Base-by-base conservation (phyloP, 23 red algal genomes). In the Porphyridium purpureum region DNA sequence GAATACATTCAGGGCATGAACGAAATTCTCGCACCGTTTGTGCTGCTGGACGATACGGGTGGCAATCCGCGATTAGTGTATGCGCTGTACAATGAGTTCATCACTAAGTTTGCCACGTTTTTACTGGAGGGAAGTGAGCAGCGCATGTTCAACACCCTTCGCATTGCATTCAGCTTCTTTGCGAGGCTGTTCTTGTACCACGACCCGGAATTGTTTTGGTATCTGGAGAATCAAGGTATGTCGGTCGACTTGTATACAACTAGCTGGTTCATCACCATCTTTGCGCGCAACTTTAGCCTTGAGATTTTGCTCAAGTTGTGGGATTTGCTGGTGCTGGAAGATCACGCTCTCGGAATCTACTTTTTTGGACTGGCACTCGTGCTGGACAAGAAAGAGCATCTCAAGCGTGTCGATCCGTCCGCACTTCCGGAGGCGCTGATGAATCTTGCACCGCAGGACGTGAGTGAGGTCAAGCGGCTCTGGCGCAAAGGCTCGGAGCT, bases 231-330 rank as follows among this genome's bases (percentile, higher is more conserved):
- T 11, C 50, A 85, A 17, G 58, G 54, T 49, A 76, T 98, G 64
- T 81, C 90, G 8, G 71, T 80, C 0, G 90, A 98, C 62, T 52
- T 98, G 33, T 98, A 80, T 40, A 54, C 80, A 5, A 80, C 81
- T 0, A 70, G 66, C 29, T 98, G 90, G 90, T 82, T 98, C 69
- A 74, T 84, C 26, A 98, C 90, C 19, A 52, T 98, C 24, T 98
- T 98, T 66, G 79, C 90, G 3, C 67, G 78, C 50, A 98, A 98
- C 50, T 80, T 98, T 33, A 62, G 59, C 1, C 55, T 98, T 22
- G 90, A 98, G 49, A 66, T 74, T 11, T 57, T 86, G 1, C 65
- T 86, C 30, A 80, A 66, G 33, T 58, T 98, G 24, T 98, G 81
- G 80, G 90, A 98, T 35, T 54, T 75, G 30, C 57, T 98, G 27